Conservation (phyloP, 208 protist genomes). For the Leishmania tarentolae region DNA sequence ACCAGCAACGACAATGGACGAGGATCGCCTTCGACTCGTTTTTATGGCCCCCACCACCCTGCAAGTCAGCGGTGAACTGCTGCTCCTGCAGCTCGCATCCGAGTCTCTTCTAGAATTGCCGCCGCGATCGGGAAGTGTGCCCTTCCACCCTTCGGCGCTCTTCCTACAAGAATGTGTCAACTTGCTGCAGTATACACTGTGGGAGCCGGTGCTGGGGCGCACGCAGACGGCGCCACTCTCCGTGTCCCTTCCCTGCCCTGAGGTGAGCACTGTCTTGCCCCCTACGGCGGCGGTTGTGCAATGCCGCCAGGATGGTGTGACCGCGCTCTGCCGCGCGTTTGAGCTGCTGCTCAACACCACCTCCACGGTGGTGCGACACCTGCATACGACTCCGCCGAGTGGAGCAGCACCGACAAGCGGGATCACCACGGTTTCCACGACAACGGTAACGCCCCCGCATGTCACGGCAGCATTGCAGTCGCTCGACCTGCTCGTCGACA, state of each 20-base stretch:
- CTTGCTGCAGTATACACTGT: slow-evolving; percentile 41
- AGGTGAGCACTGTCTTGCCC: neutral
- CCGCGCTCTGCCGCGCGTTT: slow-evolving; percentile 38
- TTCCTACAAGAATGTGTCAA: slow-evolving; percentile 50
- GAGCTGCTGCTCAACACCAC: slow-evolving; percentile 33
- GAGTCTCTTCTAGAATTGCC: slow-evolving; percentile 25
- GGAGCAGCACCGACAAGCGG: neutral
- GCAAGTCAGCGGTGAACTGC: slow-evolving; percentile 35
- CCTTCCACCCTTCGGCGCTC: slow-evolving; percentile 34
- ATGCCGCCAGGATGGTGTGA: slow-evolving; percentile 37
- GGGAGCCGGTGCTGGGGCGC: slow-evolving; percentile 24
- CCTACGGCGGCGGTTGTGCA: slow-evolving; percentile 2
- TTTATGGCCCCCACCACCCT: slow-evolving; percentile 34
- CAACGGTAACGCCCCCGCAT: slow-evolving; percentile 16
- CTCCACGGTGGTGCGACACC: slow-evolving; percentile 27
- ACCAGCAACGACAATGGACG: neutral
- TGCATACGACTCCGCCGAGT: neutral
- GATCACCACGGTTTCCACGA: neutral
- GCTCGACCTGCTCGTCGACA: slow-evolving; percentile 49
- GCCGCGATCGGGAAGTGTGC: slow-evolving; percentile 23
- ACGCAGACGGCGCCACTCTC: neutral
- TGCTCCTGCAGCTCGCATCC: slow-evolving; percentile 60
- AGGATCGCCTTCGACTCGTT: slow-evolving; percentile 15
- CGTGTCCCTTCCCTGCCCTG: neutral
- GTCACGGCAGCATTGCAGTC: slow-evolving; percentile 35